Evolutionary conservation across 2,329 filamentous ascomycete genomes (phyloP).

Genomic region (Pseudogymnoascus destructans): DNA sequence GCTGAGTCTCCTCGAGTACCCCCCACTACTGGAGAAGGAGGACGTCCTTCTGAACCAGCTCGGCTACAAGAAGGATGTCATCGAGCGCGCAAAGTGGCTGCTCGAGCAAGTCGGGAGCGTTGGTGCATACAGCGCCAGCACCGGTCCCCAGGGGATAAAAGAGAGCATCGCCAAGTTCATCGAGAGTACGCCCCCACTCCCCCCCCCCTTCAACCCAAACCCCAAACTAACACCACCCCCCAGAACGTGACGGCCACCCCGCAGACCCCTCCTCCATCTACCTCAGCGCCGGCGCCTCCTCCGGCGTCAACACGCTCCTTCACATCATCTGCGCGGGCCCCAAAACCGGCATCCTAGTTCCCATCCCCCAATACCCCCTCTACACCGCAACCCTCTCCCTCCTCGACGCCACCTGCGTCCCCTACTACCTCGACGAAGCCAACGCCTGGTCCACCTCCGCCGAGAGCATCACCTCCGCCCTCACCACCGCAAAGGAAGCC

Average conservation of each 20-base stretch:
- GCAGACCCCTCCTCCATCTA: constrained; percentile 73
- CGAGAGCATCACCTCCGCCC: constrained; percentile 57
- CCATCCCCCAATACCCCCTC: constrained; percentile 94
- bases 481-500: constrained; percentile 59
- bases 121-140: constrained; percentile 91
- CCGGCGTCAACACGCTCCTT: constrained; percentile 86
- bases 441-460: constrained; percentile 81
- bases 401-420: constrained; percentile 74
- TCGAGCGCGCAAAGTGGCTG: constrained; percentile 70
- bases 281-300: constrained; percentile 81
- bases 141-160: constrained; percentile 74
- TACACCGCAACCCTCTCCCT: constrained; percentile 88
- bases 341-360: constrained; percentile 74
- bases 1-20: constrained; percentile 84
- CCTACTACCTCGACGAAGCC: constrained; percentile 84
- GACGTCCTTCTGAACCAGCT: constrained; percentile 62
- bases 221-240: neutral
- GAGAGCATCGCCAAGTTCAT: constrained; percentile 88
- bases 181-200: constrained; percentile 47
- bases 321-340: constrained; percentile 72
- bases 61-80: constrained; percentile 81
- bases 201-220: neutral
- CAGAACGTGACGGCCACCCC: constrained; percentile 76
- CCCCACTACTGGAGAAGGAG: constrained; percentile 66
- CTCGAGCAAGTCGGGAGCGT: constrained; percentile 78